These are phyloP conservation scores for Pseudoneurospora amorphoporcata DNA, from an alignment of 495 filamentous ascomycete genomes.

Conservation along the genomic window DNA sequence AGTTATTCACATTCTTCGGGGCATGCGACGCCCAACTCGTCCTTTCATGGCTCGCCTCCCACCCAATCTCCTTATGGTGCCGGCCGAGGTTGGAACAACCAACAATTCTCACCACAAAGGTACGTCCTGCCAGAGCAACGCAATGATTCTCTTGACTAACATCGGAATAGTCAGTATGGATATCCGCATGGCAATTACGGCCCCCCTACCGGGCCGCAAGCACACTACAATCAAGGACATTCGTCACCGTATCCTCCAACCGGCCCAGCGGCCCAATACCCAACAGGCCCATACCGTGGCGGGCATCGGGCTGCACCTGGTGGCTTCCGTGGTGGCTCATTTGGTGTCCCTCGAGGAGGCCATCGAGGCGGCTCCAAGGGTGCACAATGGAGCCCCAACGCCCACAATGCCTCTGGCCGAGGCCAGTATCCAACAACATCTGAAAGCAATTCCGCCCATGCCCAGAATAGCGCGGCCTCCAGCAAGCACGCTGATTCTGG, in stretches of 20 bases:
- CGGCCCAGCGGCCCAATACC: constrained; percentile 42
- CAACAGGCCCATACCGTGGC: constrained; percentile 41
- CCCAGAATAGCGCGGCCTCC: constrained; percentile 28
- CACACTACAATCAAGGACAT: constrained; percentile 30
- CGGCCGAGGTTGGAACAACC: constrained; percentile 47
- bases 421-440: constrained; percentile 13
- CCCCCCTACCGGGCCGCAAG: constrained; percentile 41
- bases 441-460: constrained; percentile 21
- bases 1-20: constrained; percentile 50
- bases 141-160: constrained; percentile 9
- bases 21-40: constrained; percentile 46
- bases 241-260: constrained; percentile 40
- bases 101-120: constrained; percentile 51
- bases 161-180: constrained; percentile 43
- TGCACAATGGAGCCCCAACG: constrained; percentile 22
- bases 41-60: constrained; percentile 58
- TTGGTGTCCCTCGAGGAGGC: constrained; percentile 23
- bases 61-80: constrained; percentile 56
- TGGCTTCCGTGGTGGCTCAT: constrained; percentile 30
- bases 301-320: constrained; percentile 35
- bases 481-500: constrained; percentile 34
- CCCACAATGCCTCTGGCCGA: constrained; percentile 6
- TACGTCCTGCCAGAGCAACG: constrained; percentile 26
- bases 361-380: constrained; percentile 27
- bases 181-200: constrained; percentile 45